Conservation (phyloP, 257 asterid species). For the Solanum chilense region DNA sequence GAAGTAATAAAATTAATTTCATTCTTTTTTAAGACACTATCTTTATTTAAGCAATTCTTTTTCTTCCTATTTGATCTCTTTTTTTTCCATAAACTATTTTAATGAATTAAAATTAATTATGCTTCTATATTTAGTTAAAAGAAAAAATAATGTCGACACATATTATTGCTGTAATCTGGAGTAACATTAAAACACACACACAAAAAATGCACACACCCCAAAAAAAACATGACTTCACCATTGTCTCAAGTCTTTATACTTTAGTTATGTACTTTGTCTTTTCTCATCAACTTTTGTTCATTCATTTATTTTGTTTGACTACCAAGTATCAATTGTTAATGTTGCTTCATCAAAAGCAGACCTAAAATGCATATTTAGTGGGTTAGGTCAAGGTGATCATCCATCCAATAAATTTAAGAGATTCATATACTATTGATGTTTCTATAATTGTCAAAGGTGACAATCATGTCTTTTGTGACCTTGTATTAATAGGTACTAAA, state of each 20-base stretch:
- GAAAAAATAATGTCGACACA: too few species aligned
- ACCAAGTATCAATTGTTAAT: too few species aligned
- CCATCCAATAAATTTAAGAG: background rate
- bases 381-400: background rate
- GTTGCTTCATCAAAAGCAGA: background rate
- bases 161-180: too few species aligned
- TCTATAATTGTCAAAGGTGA: background rate
- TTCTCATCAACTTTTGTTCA: too few species aligned
- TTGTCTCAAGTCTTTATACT: background rate
- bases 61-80: too few species aligned
- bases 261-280: background rate
- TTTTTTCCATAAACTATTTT: too few species aligned
- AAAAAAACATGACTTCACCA: too few species aligned
- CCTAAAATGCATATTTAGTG: background rate
- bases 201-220: background rate
- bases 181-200: background rate
- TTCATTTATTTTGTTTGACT: too few species aligned
- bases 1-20: too few species aligned
- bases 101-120: too few species aligned
- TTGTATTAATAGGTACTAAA: background rate
- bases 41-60: too few species aligned
- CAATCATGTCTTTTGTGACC: background rate
- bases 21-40: too few species aligned
- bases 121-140: background rate
- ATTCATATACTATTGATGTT: background rate